A percentile compares a stretch with the other conserved stretches of the same genome.
Conservation (phyloP, 768 basidiomycete species). For the Pisolithus sp. region DNA sequence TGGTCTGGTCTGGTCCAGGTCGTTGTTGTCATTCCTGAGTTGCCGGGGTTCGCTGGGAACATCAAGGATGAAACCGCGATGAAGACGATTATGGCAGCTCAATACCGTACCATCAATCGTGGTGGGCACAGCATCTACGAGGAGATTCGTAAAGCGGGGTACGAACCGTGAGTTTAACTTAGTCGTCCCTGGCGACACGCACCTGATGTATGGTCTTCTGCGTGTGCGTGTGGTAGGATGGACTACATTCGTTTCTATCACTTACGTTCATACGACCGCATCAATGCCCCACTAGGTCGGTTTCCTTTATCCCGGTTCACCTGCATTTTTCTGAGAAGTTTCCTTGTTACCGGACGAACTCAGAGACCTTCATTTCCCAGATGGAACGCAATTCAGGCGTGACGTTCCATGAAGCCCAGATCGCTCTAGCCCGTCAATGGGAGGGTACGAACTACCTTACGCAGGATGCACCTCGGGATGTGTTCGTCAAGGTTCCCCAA, state of each 20-base stretch:
- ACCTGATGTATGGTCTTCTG: not conserved
- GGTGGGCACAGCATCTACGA: constrained; percentile 86
- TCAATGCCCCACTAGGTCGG: constrained; percentile 69
- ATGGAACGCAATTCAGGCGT: constrained; percentile 75
- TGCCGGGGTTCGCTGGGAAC: constrained; percentile 87
- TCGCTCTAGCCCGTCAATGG: constrained; percentile 77
- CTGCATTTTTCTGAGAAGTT: constrained; percentile 6
- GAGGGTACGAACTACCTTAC: constrained; percentile 43
- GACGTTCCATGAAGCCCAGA: constrained; percentile 78
- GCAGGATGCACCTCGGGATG: constrained; percentile 37
- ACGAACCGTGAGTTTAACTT: constrained; percentile 56
- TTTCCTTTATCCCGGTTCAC: not conserved
- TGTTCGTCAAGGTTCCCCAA: constrained; percentile 52
- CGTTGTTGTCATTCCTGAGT: constrained; percentile 80
- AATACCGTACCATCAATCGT: constrained; percentile 85
- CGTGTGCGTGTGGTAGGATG: constrained; percentile 34
- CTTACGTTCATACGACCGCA: constrained; percentile 84
- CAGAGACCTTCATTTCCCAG: constrained; percentile 47
- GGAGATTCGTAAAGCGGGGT: constrained; percentile 66
- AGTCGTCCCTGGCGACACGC: not conserved
- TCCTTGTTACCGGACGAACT: not conserved
- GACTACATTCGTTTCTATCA: constrained; percentile 92
- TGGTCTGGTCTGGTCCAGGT: constrained; percentile 49
- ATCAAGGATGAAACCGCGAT: constrained; percentile 58
- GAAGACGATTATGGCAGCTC: constrained; percentile 83